A percentile compares a stretch with the other conserved stretches of the same genome.
Conservation (phyloP, 2,329 filamentous ascomycete genomes). For the Calycina marina region DNA sequence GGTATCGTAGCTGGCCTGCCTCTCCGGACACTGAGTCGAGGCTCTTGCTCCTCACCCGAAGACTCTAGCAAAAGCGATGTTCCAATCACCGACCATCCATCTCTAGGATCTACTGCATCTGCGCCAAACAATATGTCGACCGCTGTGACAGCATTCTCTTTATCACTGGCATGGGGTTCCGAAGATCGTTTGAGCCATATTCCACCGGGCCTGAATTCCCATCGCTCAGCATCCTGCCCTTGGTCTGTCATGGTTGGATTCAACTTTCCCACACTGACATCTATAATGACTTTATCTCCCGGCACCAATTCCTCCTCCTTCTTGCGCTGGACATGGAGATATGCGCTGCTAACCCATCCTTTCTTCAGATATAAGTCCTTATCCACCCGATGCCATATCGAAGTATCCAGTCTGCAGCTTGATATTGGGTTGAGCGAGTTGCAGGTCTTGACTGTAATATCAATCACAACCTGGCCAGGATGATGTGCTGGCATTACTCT, state of each 20-base stretch:
- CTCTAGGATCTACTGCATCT: constrained; percentile 74
- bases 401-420: constrained; percentile 43
- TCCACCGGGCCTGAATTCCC: constrained; percentile 53
- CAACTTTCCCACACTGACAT: constrained; percentile 46
- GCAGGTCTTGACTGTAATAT: constrained; percentile 52
- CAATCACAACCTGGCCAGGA: constrained; percentile 53
- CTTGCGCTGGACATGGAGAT: constrained; percentile 54
- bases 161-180: constrained; percentile 34
- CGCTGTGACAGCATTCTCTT: constrained; percentile 39
- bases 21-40: constrained; percentile 64
- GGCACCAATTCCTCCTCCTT: constrained; percentile 49
- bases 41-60: constrained; percentile 44
- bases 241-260: constrained; percentile 40
- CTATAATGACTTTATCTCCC: constrained; percentile 50
- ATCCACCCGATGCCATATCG: constrained; percentile 48
- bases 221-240: constrained; percentile 37
- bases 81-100: constrained; percentile 69
- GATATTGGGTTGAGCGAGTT: constrained; percentile 44
- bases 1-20: constrained; percentile 49
- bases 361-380: constrained; percentile 56
- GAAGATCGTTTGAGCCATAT: constrained; percentile 45
- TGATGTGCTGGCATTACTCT: constrained; percentile 54
- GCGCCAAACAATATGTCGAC: constrained; percentile 57
- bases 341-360: constrained; percentile 51
- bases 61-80: constrained; percentile 58